Base-by-base conservation (phyloP, 495 filamentous ascomycete genomes). In the Hypomontagnella submonticulosa region DNA sequence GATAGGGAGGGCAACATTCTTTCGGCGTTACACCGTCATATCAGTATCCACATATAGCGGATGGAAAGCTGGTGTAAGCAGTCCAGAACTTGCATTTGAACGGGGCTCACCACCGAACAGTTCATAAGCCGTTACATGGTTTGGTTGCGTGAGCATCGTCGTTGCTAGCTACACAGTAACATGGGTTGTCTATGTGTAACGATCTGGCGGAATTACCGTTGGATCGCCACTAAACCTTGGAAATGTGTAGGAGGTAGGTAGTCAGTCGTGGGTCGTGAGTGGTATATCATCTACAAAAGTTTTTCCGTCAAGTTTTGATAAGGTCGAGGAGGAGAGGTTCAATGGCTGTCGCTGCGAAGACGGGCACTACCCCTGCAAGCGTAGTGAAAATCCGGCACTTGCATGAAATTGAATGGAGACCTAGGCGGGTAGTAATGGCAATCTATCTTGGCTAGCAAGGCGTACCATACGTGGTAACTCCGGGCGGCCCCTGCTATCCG, bases 341-440 rank as follows among this genome's bases (percentile, higher is more conserved):
- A 41, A 15, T 20, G 11, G 16, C 37, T 52, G 64, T 57, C 36
- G 52, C 23, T 49, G 47, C 23, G 53, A 62, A 37, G 53, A 43
- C 36, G 53, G 64, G 15, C 48, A 48, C 13, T 9, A 68, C 30
- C 65, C 65, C 49, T 63, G 65, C 20, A 59, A 43, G 13, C 19
- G 38, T 47, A 34, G 37, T 52, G 58, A 49, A 59, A 53, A 55
- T 40, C 51, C 59, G 65, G 58, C 65, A 68, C 59, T 63, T 68
- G 65, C 65, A 68, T 63, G 59, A 63, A 55, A 68, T 68, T 63
- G 23, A 58, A 68, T 63, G 54, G 65, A 63, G 16, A 20, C 49
- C 19, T 55, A 30, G 58, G 57, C 64, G 64, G 64, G 47, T 67
- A 51, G 23, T 8, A 43, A 43, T 43, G 40, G 48, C 19, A 51